Evolutionary conservation across 805 yeast genomes (phyloP).

Genomic region (Priceomyces medius): DNA sequence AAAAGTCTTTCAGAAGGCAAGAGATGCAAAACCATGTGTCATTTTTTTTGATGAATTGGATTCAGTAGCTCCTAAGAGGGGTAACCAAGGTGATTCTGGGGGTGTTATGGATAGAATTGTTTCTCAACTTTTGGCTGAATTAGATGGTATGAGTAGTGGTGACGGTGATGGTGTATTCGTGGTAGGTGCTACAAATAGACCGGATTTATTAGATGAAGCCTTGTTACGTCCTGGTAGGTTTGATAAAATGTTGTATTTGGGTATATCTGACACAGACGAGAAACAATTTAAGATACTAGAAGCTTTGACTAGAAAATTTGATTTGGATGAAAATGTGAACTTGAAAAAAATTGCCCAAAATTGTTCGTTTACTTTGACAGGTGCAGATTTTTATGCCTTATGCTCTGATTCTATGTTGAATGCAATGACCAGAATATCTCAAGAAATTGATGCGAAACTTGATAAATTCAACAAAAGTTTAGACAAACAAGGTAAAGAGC

Average conservation of each 20-base stretch:
- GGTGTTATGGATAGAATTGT: constrained; percentile 99
- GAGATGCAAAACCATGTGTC: constrained; percentile 97
- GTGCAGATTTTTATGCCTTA: constrained; percentile 96
- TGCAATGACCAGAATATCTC: constrained; percentile 91
- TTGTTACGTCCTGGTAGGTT: constrained; percentile 91
- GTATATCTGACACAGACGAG: constrained; percentile 86
- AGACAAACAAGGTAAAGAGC: constrained; percentile 31
- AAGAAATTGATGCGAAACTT: constrained; percentile 67
- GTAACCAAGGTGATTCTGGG: constrained; percentile 98
- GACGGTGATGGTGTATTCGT: constrained; percentile 81
- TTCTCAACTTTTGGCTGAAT: constrained; percentile 88
- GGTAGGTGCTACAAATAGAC: constrained; percentile 98
- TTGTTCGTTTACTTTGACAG: constrained; percentile 91
- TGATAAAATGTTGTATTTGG: constrained; percentile 91
- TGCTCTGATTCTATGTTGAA: constrained; percentile 95
- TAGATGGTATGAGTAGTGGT: constrained; percentile 93
- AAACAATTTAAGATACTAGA: constrained; percentile 83
- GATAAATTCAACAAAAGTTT: constrained; percentile 44
- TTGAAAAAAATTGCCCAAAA: constrained; percentile 56
- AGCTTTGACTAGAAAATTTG: constrained; percentile 85
- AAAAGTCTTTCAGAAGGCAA: constrained; percentile 86
- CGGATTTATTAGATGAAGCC: constrained; percentile 93
- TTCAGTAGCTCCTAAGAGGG: constrained; percentile 97
- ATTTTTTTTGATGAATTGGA: constrained; percentile 96
- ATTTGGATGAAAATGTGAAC: constrained; percentile 58